A percentile compares a stretch with the other conserved stretches of the same genome.
phyloP scores from a whole-genome alignment of 495 filamentous ascomycete species.

The Chaetomium tenue region DNA sequence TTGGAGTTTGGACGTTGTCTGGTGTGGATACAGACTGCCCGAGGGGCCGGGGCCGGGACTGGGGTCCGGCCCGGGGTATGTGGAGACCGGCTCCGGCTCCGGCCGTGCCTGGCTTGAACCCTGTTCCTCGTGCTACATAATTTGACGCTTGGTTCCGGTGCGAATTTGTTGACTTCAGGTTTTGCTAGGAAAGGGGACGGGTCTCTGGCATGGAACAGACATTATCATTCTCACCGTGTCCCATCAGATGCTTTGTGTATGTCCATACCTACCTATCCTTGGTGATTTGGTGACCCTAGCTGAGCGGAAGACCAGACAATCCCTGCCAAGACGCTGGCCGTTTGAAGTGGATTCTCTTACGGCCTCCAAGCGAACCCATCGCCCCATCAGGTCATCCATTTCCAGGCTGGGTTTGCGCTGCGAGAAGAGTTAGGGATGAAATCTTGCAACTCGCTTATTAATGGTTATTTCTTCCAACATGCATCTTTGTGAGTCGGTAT shows the following conservation, averaged over 20 bases:
- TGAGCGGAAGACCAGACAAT: background rate
- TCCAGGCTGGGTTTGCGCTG: background rate
- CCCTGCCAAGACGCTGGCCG: conserved; percentile 7
- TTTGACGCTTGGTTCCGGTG: no score
- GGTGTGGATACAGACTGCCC: background rate
- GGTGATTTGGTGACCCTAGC: no score
- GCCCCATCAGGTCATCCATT: background rate
- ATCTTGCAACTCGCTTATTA: background rate
- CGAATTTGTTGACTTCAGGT: background rate
- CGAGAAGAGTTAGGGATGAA: no score
- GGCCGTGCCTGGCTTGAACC: background rate
- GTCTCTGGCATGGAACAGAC: no score
- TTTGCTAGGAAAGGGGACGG: background rate
- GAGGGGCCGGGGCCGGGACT: no score
- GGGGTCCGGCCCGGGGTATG: background rate
- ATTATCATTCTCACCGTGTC: background rate
- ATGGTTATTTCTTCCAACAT: background rate
- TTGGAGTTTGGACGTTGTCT: no score
- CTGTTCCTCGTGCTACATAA: no score
- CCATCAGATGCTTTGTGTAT: background rate
- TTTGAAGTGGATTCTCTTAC: background rate
- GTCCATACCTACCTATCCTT: no score
- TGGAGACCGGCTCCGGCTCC: background rate
- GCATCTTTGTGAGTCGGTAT: background rate
- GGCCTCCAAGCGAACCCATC: conserved; percentile 1